Percentiles rank a stretch among this genome's conserved stretches.
Evolutionary conservation across 2,329 filamentous ascomycete species (phyloP).

Genomic region (Cercospora sojina): DNA sequence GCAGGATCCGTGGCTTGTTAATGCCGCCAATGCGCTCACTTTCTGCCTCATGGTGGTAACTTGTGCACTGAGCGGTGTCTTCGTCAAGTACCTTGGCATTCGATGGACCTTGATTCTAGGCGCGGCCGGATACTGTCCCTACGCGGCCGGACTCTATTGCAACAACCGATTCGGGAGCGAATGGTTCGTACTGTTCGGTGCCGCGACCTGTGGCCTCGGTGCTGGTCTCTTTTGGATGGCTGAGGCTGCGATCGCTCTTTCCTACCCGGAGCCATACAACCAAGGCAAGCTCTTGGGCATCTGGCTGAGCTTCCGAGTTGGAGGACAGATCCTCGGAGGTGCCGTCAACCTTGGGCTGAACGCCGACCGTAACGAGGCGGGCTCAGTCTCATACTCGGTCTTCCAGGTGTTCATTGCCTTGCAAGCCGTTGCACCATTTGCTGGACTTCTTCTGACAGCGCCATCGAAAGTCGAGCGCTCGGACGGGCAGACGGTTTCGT

Average conservation of each 20-base stretch:
- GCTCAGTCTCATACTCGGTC: constrained; percentile 67
- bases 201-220: constrained; percentile 66
- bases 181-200: constrained; percentile 69
- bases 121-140: constrained; percentile 70
- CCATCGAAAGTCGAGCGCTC: constrained; percentile 63
- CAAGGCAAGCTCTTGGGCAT: constrained; percentile 64
- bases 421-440: constrained; percentile 64
- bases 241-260: constrained; percentile 70
- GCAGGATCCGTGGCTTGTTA: constrained; percentile 64
- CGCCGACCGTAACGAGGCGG: constrained; percentile 55
- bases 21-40: constrained; percentile 68
- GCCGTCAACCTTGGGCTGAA: constrained; percentile 71
- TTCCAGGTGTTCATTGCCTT: constrained; percentile 70
- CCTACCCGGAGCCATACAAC: constrained; percentile 70
- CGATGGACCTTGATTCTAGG: constrained; percentile 70
- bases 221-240: constrained; percentile 75
- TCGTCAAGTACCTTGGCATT: constrained; percentile 68
- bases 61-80: constrained; percentile 62
- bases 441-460: constrained; percentile 60
- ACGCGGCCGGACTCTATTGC: constrained; percentile 67
- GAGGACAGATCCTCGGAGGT: constrained; percentile 68
- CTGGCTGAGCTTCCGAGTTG: constrained; percentile 63
- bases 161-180: constrained; percentile 69
- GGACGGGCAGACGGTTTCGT: constrained; percentile 62
- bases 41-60: constrained; percentile 73